Evolutionary conservation across 306 rosid species (phyloP).

Genomic region (Trifolium dubium): DNA sequence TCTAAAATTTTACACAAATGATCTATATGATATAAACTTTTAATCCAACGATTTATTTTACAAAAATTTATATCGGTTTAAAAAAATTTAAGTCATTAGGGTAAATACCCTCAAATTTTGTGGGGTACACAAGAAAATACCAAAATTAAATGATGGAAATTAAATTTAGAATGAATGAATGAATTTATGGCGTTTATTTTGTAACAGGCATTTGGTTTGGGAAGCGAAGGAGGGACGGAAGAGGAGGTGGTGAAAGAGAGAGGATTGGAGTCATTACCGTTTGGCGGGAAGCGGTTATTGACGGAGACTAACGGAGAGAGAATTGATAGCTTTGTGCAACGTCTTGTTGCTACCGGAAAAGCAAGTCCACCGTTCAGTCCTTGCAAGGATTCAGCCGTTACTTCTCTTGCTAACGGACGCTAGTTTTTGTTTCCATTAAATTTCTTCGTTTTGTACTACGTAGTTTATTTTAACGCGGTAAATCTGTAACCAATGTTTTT

Average conservation of each 20-base stretch:
- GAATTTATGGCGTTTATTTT: conserved; percentile 32
- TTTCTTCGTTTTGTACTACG: background rate
- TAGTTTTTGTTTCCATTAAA: conserved; percentile 20
- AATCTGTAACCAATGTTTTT: conserved; percentile 49
- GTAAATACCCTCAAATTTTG: no score
- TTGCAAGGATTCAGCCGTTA: conserved; percentile 70
- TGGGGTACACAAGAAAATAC: no score
- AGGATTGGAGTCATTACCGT: conserved; percentile 86
- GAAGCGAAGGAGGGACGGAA: conserved; percentile 43
- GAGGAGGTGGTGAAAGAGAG: conserved; percentile 72
- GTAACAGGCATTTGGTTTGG: conserved; percentile 73
- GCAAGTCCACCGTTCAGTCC: conserved; percentile 81
- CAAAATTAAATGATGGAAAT: no score
- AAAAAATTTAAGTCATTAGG: no score
- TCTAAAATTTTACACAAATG: no score
- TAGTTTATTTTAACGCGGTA: conserved; percentile 23
- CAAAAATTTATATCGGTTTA: no score
- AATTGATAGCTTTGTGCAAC: conserved; percentile 76
- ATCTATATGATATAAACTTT: no score
- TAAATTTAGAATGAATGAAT: background rate
- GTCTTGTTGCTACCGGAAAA: conserved; percentile 71
- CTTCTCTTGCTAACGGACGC: conserved; percentile 60
- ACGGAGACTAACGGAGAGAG: conserved; percentile 91
- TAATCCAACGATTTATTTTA: no score
- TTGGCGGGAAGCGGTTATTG: conserved; percentile 99